These are phyloP conservation scores for Neofusicoccum kwambonambiense DNA, from an alignment of 2,329 filamentous ascomycete species.

Conservation along the genomic window DNA sequence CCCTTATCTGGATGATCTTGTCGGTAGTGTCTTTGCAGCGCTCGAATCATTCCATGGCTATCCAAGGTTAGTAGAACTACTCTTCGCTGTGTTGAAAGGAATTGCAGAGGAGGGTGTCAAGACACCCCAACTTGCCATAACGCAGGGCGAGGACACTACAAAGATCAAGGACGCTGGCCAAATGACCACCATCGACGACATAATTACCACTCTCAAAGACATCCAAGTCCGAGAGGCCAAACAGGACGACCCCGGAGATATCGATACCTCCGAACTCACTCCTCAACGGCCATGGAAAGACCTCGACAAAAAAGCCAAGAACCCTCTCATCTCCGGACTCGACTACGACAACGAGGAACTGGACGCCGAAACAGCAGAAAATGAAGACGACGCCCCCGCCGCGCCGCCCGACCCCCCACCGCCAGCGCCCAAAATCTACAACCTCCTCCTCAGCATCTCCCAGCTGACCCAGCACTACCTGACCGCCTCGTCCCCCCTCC, in stretches of 20 bases:
- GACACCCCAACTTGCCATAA: slow-evolving; percentile 49
- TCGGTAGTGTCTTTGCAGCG: slow-evolving; percentile 86
- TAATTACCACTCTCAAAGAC: slow-evolving; percentile 34
- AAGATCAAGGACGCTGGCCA: background rate
- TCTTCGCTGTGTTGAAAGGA: slow-evolving; percentile 80
- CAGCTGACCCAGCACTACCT: slow-evolving; percentile 86
- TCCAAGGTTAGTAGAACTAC: slow-evolving; percentile 74
- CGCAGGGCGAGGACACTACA: slow-evolving; percentile 24
- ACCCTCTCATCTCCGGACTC: slow-evolving; percentile 32
- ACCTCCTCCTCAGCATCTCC: slow-evolving; percentile 77
- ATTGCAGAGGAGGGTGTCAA: slow-evolving; percentile 80
- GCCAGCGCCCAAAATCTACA: slow-evolving; percentile 73
- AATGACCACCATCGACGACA: slow-evolving; percentile 23
- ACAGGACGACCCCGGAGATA: slow-evolving; percentile 26
- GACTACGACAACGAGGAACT: slow-evolving; percentile 32
- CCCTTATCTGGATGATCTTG: slow-evolving; percentile 86
- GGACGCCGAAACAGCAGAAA: slow-evolving; percentile 26
- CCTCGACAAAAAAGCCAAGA: slow-evolving; percentile 28
- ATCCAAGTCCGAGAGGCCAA: slow-evolving; percentile 30
- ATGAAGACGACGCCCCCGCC: slow-evolving; percentile 30
- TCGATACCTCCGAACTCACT: slow-evolving; percentile 23
- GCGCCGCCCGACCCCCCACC: slow-evolving; percentile 53
- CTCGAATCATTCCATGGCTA: slow-evolving; percentile 97
- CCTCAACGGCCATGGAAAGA: slow-evolving; percentile 37
- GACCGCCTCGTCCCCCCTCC: slow-evolving; percentile 74